Evolutionary conservation across 805 yeast genomes (phyloP).

Genomic region (Zygosaccharomyces gambellarensis): DNA sequence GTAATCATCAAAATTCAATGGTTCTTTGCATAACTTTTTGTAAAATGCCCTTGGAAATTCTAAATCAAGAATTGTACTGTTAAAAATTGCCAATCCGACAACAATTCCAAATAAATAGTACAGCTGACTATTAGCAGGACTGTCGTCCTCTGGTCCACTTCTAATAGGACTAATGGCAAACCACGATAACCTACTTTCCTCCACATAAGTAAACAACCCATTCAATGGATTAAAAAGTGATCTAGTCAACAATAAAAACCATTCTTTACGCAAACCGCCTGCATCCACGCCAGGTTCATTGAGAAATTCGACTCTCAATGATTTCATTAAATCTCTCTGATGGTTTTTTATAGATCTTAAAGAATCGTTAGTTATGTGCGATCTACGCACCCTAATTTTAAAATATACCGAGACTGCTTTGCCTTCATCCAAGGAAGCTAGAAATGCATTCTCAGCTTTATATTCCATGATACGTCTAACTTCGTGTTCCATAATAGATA

Average conservation of each 20-base stretch:
- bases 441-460: constrained; percentile 85
- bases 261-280: constrained; percentile 90
- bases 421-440: constrained; percentile 62
- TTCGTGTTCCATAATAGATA: constrained; percentile 75
- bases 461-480: constrained; percentile 76
- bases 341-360: constrained; percentile 54
- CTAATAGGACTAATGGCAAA: constrained; percentile 48
- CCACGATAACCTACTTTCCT: constrained; percentile 73
- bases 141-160: constrained; percentile 24
- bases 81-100: constrained; percentile 85
- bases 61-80: constrained; percentile 80
- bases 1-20: constrained; percentile 59
- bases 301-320: constrained; percentile 71
- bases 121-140: constrained; percentile 40
- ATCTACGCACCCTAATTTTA: constrained; percentile 63
- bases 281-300: constrained; percentile 94
- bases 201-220: constrained; percentile 62
- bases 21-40: constrained; percentile 60
- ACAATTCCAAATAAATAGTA: constrained; percentile 81
- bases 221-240: constrained; percentile 64
- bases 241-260: constrained; percentile 75
- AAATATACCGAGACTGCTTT: constrained; percentile 63
- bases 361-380: constrained; percentile 67
- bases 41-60: constrained; percentile 72
- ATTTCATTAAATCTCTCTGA: constrained; percentile 60